These are phyloP conservation scores for Stellera chamaejasme DNA, from an alignment of 345 rosid species.

Conservation along the genomic window DNA sequence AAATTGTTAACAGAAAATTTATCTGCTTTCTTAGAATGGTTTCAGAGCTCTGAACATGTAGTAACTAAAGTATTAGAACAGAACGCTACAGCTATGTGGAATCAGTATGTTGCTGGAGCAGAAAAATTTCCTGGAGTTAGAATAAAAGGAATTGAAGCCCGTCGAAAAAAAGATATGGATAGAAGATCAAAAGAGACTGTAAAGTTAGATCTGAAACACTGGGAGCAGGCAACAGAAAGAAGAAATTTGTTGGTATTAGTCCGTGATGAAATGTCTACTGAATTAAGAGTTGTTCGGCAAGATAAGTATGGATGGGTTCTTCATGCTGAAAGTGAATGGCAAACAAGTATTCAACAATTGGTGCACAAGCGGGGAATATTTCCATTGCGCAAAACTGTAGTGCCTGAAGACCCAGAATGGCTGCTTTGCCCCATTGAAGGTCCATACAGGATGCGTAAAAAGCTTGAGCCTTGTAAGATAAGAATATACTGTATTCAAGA, in stretches of 20 bases:
- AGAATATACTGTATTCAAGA: constrained; percentile 73
- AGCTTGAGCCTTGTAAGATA: constrained; percentile 85
- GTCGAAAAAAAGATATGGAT: constrained; percentile 89
- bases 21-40: constrained; percentile 79
- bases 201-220: constrained; percentile 76
- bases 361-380: constrained; percentile 96
- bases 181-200: constrained; percentile 76
- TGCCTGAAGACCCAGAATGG: constrained; percentile 76
- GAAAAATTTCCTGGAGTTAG: constrained; percentile 95
- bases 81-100: constrained; percentile 97
- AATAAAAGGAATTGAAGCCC: constrained; percentile 89
- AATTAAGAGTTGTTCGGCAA: constrained; percentile 97
- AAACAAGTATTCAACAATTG: constrained; percentile 92
- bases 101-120: constrained; percentile 85
- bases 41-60: constrained; percentile 64
- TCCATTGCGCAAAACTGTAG: constrained; percentile 60
- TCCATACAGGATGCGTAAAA: constrained; percentile 99
- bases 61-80: constrained; percentile 89
- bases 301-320: constrained; percentile 99
- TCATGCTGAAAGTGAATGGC: constrained; percentile 99
- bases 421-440: constrained; percentile 99
- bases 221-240: constrained; percentile 94
- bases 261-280: constrained; percentile 97
- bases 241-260: constrained; percentile 91
- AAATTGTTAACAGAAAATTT: constrained; percentile 73